Conservation (phyloP, 1,284 basidiomycete species). For the Ceratobasidium theobromae region DNA sequence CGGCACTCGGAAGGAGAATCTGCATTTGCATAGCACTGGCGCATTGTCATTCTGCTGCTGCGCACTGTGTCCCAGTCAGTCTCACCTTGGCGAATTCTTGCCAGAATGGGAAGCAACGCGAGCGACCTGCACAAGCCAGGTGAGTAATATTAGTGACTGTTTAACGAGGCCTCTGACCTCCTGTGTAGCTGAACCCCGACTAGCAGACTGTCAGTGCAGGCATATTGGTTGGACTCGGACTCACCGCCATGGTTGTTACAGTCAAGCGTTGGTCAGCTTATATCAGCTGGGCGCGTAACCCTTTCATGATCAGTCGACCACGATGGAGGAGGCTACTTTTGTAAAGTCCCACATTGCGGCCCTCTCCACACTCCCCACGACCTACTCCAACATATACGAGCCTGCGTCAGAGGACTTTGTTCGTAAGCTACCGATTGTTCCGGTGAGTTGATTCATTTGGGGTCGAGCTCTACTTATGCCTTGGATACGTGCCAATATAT, state of each 20-base stretch:
- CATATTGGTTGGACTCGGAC: constrained; percentile 34
- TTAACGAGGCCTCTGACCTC: constrained; percentile 49
- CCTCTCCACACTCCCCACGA: constrained; percentile 66
- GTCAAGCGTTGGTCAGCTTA: constrained; percentile 6
- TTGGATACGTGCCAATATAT: not conserved
- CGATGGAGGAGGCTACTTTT: constrained; percentile 62
- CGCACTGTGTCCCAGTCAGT: not conserved
- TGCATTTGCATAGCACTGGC: constrained; percentile 83
- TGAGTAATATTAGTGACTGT: constrained; percentile 27
- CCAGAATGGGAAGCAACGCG: constrained; percentile 92
- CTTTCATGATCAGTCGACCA: constrained; percentile 28
- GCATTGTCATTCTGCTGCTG: too few relatives aligned
- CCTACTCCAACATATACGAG: constrained; percentile 73
- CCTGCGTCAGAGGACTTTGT: constrained; percentile 70
- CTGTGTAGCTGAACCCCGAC: constrained; percentile 67
- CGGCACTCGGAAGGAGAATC: constrained; percentile 76
- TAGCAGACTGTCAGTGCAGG: constrained; percentile 45
- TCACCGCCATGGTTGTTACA: constrained; percentile 44
- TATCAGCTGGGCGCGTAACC: constrained; percentile 5
- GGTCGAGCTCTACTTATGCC: not conserved
- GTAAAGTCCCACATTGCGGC: constrained; percentile 71
- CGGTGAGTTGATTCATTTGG: constrained; percentile 51
- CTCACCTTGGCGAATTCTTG: constrained; percentile 82
- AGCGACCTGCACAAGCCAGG: constrained; percentile 58
- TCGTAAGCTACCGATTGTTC: constrained; percentile 70